phyloP scores from a whole-genome alignment of 2,329 filamentous ascomycete genomes.

The Helotiales sp. region DNA sequence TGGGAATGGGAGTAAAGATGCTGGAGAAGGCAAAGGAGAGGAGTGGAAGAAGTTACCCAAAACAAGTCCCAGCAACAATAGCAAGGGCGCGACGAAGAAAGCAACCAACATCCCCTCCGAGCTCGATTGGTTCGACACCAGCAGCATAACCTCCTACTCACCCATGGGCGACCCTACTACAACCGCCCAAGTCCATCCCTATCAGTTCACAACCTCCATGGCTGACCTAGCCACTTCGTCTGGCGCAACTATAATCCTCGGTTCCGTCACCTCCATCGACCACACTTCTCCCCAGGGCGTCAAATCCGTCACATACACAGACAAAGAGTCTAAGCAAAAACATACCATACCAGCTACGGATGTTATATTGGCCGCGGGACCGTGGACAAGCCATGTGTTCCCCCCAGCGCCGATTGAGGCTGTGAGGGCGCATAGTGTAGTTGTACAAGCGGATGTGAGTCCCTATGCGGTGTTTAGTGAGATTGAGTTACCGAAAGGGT shows the following conservation, averaged over 20 bases:
- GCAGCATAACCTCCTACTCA: constrained; percentile 71
- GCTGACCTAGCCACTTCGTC: constrained; percentile 73
- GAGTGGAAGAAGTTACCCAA: constrained; percentile 67
- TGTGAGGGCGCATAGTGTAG: constrained; percentile 67
- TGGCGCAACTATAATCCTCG: constrained; percentile 70
- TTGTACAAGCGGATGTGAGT: constrained; percentile 67
- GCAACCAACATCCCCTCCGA: constrained; percentile 76
- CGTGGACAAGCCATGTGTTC: constrained; percentile 66
- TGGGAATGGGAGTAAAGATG: background rate
- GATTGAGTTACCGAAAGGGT: constrained; percentile 73
- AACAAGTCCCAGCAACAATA: too few species aligned
- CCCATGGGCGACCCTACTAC: constrained; percentile 82
- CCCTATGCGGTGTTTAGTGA: constrained; percentile 86
- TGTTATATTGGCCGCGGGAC: constrained; percentile 52
- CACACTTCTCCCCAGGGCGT: constrained; percentile 66
- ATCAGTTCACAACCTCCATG: constrained; percentile 86
- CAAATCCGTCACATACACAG: constrained; percentile 67
- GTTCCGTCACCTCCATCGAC: constrained; percentile 71
- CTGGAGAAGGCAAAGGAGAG: constrained; percentile 39
- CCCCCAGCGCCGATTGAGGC: constrained; percentile 63
- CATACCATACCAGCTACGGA: constrained; percentile 58
- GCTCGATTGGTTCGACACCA: constrained; percentile 81
- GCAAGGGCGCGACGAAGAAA: constrained; percentile 56
- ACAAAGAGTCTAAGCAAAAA: constrained; percentile 54
- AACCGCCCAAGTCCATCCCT: constrained; percentile 93